Conservation (phyloP, 2,329 filamentous ascomycete species). For the Exophiala sp. region DNA sequence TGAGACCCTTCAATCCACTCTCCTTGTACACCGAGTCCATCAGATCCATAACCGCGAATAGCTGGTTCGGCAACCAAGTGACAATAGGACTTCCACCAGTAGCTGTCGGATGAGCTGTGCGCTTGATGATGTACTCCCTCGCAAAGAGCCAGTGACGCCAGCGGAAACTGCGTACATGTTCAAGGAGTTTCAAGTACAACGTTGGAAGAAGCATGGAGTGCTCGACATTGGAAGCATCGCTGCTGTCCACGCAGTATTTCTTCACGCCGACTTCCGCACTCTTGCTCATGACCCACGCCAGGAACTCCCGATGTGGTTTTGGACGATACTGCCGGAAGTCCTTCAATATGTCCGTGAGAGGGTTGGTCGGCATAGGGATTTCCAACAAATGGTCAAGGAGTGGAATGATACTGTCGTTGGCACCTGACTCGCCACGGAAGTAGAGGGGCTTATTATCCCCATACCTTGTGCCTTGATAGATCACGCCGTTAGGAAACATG, state of each 20-base stretch:
- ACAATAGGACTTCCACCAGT: conserved; percentile 50
- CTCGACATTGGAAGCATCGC: background rate
- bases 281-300: conserved; percentile 63
- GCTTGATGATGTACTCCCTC: conserved; percentile 47
- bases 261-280: conserved; percentile 47
- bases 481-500: conserved; percentile 89
- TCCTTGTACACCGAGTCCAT: conserved; percentile 45
- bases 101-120: conserved; percentile 45
- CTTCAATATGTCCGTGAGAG: conserved; percentile 78
- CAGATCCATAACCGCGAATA: conserved; percentile 48
- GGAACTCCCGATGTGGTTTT: conserved; percentile 81
- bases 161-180: conserved; percentile 49
- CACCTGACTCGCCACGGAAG: conserved; percentile 89
- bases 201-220: conserved; percentile 32
- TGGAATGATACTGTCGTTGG: conserved; percentile 92
- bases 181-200: conserved; percentile 43
- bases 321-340: conserved; percentile 90
- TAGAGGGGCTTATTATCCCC: conserved; percentile 66
- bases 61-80: conserved; percentile 49
- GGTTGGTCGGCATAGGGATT: conserved; percentile 82
- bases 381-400: conserved; percentile 83
- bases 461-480: conserved; percentile 71
- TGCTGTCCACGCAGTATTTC: conserved; percentile 28
- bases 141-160: conserved; percentile 51
- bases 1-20: conserved; percentile 17